These are phyloP conservation scores for Codiaeum variegatum DNA, from an alignment of 441 rosid species.

Conservation along the genomic window DNA sequence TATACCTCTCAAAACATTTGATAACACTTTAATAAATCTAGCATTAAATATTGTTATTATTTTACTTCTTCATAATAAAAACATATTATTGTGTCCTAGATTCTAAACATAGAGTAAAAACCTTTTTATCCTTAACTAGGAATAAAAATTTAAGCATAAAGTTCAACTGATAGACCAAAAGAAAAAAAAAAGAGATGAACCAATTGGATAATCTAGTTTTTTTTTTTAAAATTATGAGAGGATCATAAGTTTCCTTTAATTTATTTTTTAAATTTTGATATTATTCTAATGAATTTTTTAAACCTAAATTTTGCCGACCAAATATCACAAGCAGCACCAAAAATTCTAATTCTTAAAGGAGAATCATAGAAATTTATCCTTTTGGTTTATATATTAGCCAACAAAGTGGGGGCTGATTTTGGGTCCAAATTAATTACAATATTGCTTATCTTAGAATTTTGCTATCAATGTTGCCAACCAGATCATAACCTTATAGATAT, in stretches of 20 bases:
- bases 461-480: conserved; percentile 39
- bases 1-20: conserved; percentile 1
- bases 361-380: conserved; percentile 11
- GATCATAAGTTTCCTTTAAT: neutral
- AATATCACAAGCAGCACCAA: conserved; percentile 18
- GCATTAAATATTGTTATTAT: neutral
- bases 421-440: conserved; percentile 23
- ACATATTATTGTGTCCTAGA: conserved; percentile 13
- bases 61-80: neutral
- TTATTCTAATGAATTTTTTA: neutral
- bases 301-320: conserved; percentile 36
- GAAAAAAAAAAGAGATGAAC: neutral
- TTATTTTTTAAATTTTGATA: too few species aligned
- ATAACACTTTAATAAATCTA: conserved; percentile 11
- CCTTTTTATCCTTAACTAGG: conserved; percentile 7
- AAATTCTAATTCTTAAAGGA: conserved; percentile 19
- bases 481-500: conserved; percentile 21
- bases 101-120: conserved; percentile 11
- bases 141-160: neutral
- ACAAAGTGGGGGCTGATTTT: conserved; percentile 14
- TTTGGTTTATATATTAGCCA: conserved; percentile 13
- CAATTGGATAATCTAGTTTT: neutral
- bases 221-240: neutral
- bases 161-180: neutral
- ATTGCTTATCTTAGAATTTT: conserved; percentile 20